Evolutionary conservation across 768 basidiomycete genomes (phyloP), one percentile per base, ranked within the genome.

Genomic region (Saitozyma podzolica): DNA sequence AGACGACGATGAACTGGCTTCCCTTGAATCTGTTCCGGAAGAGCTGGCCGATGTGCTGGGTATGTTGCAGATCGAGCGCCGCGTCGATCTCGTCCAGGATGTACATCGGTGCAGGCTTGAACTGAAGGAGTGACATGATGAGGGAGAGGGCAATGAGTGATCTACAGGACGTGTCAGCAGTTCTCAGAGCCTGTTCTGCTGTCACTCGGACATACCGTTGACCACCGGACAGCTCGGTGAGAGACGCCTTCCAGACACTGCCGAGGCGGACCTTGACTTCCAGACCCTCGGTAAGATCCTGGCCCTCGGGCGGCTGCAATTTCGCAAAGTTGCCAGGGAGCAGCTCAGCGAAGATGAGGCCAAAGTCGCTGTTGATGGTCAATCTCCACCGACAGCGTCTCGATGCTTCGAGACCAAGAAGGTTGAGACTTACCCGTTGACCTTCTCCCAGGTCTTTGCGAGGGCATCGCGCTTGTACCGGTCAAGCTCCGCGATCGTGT

Each of bases 21-120:
- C 95, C 95, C 81, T 92, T 94, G 85, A 99, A 99, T 16, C 96
- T 87, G 53, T 89, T 95, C 48, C 89, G 86, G 86, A 99, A 98
- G n/a, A 98, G 86, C 68, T 92, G 91, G 40, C 95, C 96, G 63
- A 99, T 97, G 79, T 99, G 92, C 73, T 98, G 93, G 1, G 82
- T 72, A 58, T 72, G 73, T 39, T 92, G 94, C 11, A 98, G 82
- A 80, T 99, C 96, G 37, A 98, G 85, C 8, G 95, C 95, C 0
- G 96, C 94, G 79, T 98, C 96, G 66, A 99, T 95, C 80, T 99
- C 96, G 81, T 99, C 96, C 9, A 99, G 85, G 76, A 99, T 99
- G 80, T 98, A 98, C 92, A 98, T 93, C 2, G 93, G 95, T 14
- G 95, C 94, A 8, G 95, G 94, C 75, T 97, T 97, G 85, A 97